Evolutionary conservation across 2,329 filamentous ascomycete genomes (phyloP), one percentile per base, ranked within the genome.

Genomic region (Bimuria novae-zelandiae): DNA sequence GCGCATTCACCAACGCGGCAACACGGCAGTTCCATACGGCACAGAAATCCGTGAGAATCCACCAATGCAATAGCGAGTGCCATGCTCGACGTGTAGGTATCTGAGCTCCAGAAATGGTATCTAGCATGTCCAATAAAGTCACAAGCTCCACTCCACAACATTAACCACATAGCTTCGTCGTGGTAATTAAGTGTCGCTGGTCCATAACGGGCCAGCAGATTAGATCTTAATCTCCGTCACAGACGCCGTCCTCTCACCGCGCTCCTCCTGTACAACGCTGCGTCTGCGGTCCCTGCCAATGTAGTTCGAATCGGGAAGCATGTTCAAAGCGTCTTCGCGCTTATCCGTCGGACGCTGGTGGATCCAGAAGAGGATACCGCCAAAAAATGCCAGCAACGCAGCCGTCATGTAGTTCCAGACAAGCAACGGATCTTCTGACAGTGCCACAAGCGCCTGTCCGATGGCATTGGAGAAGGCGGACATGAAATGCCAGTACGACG

Each of bases 361-460:
- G 63, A 86, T 69, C 87, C 87, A 92, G 76, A 92, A 91, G 1
- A 79, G 77, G 3, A 80, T 56, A 21, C 85, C 87, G 30, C 86
- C 88, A 7, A 86, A 46, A 32, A 84, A 80, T 0, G 88, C 82
- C 46, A 90, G 77, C 52, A 84, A 75, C 5, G 87, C 84, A 16
- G 89, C 81, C 16, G 79, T 70, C 7, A 78, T 81, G 73, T 92
- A 92, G 76, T 91, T 89, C 86, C 87, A 90, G 3, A 87, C 81
- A 33, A 89, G 77, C 21, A 88, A 73, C 1, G 88, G 87, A 66
- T 90, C 86, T 6, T 76, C 79, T 0, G 83, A 82, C 1, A 90
- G 75, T 0, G 82, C 77, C 7, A 83, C 82, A 33, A 89, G 81
- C 0, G 86, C 87, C 76, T 90, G 84, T n/a, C 86, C 87, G 44